These are phyloP conservation scores for Stramenopiles sp. DNA, from an alignment of 352 stramenopile genomes.

Conservation along the genomic window DNA sequence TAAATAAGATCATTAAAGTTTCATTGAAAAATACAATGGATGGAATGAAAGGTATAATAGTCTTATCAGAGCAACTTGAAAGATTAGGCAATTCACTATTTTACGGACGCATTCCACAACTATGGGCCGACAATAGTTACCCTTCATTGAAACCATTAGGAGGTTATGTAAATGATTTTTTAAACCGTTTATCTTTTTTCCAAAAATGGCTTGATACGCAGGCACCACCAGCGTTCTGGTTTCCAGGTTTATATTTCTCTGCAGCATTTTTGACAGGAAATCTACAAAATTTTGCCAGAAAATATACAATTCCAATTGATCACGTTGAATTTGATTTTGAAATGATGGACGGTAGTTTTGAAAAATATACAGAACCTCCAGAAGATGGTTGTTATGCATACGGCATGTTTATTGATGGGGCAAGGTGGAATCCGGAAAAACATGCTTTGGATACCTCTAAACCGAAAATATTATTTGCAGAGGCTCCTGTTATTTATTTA, in stretches of 20 bases:
- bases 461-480: slow-evolving; percentile 36
- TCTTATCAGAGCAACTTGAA: slow-evolving; percentile 84
- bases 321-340: slow-evolving; percentile 45
- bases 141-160: slow-evolving; percentile 76
- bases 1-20: slow-evolving; percentile 28
- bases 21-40: slow-evolving; percentile 40
- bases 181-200: slow-evolving; percentile 38
- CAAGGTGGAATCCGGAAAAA: slow-evolving; percentile 33
- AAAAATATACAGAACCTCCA: neutral
- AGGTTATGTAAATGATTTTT: slow-evolving; percentile 71
- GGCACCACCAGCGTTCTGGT: slow-evolving; percentile 24
- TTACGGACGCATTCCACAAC: slow-evolving; percentile 51
- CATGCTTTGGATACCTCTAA: slow-evolving; percentile 31
- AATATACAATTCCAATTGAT: slow-evolving; percentile 40
- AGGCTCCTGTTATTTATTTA: slow-evolving; percentile 53
- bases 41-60: slow-evolving; percentile 62
- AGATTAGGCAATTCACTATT: slow-evolving; percentile 70
- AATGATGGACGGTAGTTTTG: neutral
- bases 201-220: slow-evolving; percentile 28
- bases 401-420: slow-evolving; percentile 41
- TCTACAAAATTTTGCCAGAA: slow-evolving; percentile 42
- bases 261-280: slow-evolving; percentile 49
- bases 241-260: slow-evolving; percentile 43
- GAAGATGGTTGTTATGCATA: slow-evolving; percentile 34
- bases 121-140: slow-evolving; percentile 72